Percentiles rank a stretch among this genome's conserved stretches.
Conservation (phyloP, 73 alveolate species). For the Paramecium octaurelia region DNA sequence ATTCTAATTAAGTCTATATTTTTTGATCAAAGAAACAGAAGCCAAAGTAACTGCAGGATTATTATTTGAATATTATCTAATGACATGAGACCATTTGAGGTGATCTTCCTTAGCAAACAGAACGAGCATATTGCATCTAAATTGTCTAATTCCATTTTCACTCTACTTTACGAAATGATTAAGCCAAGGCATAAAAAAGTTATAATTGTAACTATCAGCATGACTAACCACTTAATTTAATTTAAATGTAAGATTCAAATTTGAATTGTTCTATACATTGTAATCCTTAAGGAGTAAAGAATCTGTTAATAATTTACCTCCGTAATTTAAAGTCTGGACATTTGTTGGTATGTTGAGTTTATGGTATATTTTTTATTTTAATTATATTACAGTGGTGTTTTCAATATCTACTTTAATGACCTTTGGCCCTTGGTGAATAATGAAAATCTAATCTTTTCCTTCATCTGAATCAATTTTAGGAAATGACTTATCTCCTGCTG, state of each 20-base stretch:
- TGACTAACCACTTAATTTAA: not conserved
- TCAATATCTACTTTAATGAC: not conserved
- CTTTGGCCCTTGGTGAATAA: constrained; percentile 33
- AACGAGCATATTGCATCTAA: not conserved
- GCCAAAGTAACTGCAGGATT: not conserved
- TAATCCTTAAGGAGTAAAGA: not conserved
- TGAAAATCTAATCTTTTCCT: not conserved
- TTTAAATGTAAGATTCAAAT: not conserved
- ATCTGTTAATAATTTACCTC: not conserved
- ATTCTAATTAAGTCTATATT: not conserved
- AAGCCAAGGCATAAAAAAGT: constrained; percentile 26
- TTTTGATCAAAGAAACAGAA: not conserved
- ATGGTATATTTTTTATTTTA: constrained; percentile 7
- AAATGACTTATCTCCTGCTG: not conserved
- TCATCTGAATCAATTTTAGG: not conserved
- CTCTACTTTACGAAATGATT: not conserved
- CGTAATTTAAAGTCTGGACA: not conserved
- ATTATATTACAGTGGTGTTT: not conserved
- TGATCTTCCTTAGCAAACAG: not conserved
- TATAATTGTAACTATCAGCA: constrained; percentile 26
- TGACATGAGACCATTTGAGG: not conserved
- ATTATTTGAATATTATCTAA: constrained; percentile 2
- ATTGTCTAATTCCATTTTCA: not conserved
- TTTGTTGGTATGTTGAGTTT: constrained; percentile 28
- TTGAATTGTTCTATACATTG: not conserved